These are phyloP conservation scores for Agrocybe praecox DNA, from an alignment of 768 basidiomycete species.

Conservation along the genomic window DNA sequence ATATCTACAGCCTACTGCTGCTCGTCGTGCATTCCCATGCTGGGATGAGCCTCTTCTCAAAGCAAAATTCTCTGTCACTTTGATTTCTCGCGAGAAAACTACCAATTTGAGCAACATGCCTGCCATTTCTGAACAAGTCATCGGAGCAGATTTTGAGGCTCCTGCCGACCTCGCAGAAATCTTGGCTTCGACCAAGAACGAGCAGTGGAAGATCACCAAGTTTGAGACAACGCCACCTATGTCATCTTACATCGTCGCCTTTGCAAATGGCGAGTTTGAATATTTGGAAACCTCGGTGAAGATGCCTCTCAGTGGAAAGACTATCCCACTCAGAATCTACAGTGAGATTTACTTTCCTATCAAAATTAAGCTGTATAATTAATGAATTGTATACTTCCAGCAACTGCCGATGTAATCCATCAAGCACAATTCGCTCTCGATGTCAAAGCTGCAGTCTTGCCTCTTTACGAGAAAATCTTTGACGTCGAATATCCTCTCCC, in stretches of 20 bases:
- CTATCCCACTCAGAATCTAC: conserved; percentile 84
- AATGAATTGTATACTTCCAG: conserved; percentile 34
- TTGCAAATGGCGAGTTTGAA: conserved; percentile 79
- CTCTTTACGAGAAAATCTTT: conserved; percentile 92
- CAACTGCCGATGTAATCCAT: conserved; percentile 79
- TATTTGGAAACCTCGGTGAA: conserved; percentile 74
- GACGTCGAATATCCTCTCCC: conserved; percentile 92
- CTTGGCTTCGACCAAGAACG: conserved; percentile 40
- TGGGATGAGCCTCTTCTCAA: conserved; percentile 95
- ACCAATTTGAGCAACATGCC: conserved; percentile 90
- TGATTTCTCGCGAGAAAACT: conserved; percentile 78
- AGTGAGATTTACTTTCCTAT: conserved; percentile 39
- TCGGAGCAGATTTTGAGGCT: conserved; percentile 33
- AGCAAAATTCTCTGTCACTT: conserved; percentile 74
- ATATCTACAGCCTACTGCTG: conserved; percentile 71
- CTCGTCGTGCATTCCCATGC: conserved; percentile 81
- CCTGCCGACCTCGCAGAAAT: conserved; percentile 38
- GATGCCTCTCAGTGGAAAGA: conserved; percentile 80
- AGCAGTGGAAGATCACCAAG: conserved; percentile 78
- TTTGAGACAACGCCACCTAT: conserved; percentile 85
- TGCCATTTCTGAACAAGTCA: conserved; percentile 57
- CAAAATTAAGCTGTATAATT: background rate
- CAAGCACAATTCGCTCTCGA: conserved; percentile 89
- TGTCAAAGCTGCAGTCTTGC: conserved; percentile 78
- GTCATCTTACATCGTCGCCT: conserved; percentile 90